A percentile compares a stretch with the other conserved stretches of the same genome.
These are phyloP conservation scores for Metschnikowia anglica DNA, from an alignment of 805 yeast genomes.

Conservation along the genomic window DNA sequence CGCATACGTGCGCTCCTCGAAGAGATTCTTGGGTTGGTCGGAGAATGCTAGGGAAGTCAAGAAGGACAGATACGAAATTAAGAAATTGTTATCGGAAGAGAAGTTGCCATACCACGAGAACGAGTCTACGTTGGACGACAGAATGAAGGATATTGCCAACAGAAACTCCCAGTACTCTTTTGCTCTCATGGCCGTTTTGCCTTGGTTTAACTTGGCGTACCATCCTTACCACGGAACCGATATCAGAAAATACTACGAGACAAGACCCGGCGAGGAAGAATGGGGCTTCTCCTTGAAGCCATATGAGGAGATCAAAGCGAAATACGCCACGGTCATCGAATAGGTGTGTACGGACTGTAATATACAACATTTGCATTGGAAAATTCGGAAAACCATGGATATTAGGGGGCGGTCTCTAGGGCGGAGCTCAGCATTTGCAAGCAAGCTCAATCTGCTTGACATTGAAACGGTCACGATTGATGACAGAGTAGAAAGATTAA, in stretches of 20 bases:
- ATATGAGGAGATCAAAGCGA: conserved; percentile 46
- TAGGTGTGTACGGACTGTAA: conserved; percentile 13
- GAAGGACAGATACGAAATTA: conserved; percentile 73
- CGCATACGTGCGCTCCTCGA: conserved; percentile 65
- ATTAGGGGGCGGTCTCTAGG: no score
- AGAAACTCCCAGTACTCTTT: conserved; percentile 76
- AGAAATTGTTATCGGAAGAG: conserved; percentile 61
- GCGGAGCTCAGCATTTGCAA: no score
- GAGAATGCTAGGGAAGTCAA: conserved; percentile 72
- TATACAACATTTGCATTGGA: conserved; percentile 10
- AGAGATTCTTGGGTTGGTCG: conserved; percentile 73
- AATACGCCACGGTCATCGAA: conserved; percentile 22
- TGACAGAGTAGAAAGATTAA: no score
- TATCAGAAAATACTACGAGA: conserved; percentile 43
- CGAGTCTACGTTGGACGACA: conserved; percentile 51
- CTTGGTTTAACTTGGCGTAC: conserved; percentile 79
- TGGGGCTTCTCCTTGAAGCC: conserved; percentile 57
- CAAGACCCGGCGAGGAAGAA: conserved; percentile 56
- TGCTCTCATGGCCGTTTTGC: conserved; percentile 57
- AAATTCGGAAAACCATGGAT: no score
- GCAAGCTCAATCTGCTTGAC: no score
- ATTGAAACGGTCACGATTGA: no score
- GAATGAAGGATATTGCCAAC: conserved; percentile 72
- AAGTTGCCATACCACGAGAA: conserved; percentile 68
- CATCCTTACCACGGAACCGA: conserved; percentile 85